Percentiles rank a stretch among this genome's conserved stretches.
phyloP scores from a whole-genome alignment of 2,329 filamentous ascomycete genomes.

The Cladophialophora bantiana region DNA sequence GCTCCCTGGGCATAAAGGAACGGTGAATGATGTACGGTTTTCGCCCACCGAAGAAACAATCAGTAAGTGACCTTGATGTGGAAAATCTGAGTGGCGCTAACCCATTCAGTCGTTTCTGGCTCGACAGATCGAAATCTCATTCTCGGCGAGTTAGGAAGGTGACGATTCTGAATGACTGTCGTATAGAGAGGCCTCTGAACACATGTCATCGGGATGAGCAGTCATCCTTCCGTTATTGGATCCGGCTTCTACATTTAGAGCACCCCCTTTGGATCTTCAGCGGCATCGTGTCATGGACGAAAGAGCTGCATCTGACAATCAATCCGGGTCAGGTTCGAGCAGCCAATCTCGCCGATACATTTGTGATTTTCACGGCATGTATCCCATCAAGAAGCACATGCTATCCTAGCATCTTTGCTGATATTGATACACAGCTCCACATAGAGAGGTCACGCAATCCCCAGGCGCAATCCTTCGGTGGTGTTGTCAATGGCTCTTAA shows the following conservation, averaged over 20 bases:
- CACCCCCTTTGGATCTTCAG: neutral
- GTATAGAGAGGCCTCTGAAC: neutral
- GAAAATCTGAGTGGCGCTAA: conserved; percentile 37
- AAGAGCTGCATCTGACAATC: neutral
- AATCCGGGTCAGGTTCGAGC: neutral
- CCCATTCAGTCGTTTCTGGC: conserved; percentile 74
- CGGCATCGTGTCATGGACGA: neutral
- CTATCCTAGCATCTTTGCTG: neutral
- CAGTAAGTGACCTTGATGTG: conserved; percentile 65
- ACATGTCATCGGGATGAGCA: neutral
- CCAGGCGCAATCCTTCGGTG: neutral
- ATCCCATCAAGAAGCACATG: neutral
- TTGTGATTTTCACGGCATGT: neutral
- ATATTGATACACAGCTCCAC: neutral
- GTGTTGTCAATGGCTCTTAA: neutral
- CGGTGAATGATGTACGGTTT: conserved; percentile 93
- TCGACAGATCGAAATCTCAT: conserved; percentile 89
- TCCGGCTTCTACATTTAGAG: neutral
- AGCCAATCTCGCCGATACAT: neutral
- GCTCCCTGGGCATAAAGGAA: conserved; percentile 91
- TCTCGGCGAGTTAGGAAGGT: conserved; percentile 78
- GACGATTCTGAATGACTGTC: neutral
- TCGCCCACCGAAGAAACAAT: conserved; percentile 84
- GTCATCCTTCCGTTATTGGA: neutral
- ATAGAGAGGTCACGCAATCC: neutral